These are phyloP conservation scores for Spergularia marina DNA, from an alignment of 148 eudicot species.

Conservation along the genomic window DNA sequence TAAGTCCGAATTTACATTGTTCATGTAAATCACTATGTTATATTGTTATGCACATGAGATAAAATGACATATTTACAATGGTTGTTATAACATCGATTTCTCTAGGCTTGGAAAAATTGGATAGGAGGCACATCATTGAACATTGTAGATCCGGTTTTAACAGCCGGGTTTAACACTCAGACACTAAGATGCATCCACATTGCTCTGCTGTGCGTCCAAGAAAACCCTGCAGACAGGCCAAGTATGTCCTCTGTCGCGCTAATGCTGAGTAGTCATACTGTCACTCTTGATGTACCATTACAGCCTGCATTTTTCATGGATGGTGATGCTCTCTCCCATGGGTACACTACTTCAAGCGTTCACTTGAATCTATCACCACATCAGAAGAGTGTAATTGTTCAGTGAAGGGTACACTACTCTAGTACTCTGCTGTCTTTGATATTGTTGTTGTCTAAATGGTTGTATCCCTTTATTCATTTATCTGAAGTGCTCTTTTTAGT, in stretches of 20 bases:
- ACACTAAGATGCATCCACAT: constrained; percentile 47
- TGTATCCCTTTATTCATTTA: not conserved
- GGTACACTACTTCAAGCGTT: not conserved
- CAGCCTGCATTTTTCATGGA: constrained; percentile 28
- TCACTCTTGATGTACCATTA: constrained; percentile 26
- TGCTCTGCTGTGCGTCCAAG: constrained; percentile 48
- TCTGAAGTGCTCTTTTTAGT: too few relatives aligned
- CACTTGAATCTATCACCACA: constrained; percentile 3
- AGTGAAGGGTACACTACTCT: not conserved
- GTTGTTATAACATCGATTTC: not conserved
- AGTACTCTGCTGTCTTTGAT: not conserved
- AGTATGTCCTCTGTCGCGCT: constrained; percentile 39
- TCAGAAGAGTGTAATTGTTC: not conserved
- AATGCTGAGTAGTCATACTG: constrained; percentile 39
- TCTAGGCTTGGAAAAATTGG: constrained; percentile 29
- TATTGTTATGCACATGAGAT: too few relatives aligned
- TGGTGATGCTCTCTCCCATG: not conserved
- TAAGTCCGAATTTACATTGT: constrained; percentile 9
- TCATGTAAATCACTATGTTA: too few relatives aligned
- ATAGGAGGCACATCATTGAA: constrained; percentile 13
- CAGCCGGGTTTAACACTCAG: constrained; percentile 23
- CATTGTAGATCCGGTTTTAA: constrained; percentile 17
- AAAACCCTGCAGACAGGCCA: constrained; percentile 38
- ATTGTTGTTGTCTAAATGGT: not conserved
- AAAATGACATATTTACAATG: not conserved